Conservation (phyloP, 2,329 filamentous ascomycete genomes). For the Exophiala bonariae region DNA sequence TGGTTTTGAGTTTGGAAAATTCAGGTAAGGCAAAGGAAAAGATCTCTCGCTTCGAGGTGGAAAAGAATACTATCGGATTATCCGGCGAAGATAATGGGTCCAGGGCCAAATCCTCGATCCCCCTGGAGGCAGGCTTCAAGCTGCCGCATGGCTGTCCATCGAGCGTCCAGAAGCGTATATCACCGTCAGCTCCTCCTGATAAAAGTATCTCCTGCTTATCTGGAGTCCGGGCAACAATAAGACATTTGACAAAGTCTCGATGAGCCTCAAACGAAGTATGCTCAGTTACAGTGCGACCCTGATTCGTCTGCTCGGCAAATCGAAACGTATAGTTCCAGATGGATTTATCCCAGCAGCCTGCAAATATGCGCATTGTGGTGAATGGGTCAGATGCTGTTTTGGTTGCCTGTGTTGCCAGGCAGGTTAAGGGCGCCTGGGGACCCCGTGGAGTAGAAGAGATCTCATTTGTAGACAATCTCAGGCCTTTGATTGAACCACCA, state of each 20-base stretch:
- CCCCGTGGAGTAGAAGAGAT: constrained; percentile 60
- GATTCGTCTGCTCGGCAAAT: constrained; percentile 52
- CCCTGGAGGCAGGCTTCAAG: constrained; percentile 75
- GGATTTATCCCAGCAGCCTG: constrained; percentile 91
- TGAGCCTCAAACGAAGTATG: constrained; percentile 25
- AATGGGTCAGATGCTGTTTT: constrained; percentile 33
- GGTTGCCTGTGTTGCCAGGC: constrained; percentile 63
- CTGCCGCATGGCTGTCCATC: constrained; percentile 69
- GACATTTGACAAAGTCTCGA: constrained; percentile 81
- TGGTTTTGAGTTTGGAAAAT: constrained; percentile 30
- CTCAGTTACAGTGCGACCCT: constrained; percentile 61
- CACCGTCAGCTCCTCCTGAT: constrained; percentile 75
- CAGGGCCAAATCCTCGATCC: constrained; percentile 74
- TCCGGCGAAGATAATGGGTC: constrained; percentile 63
- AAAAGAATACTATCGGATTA: constrained; percentile 63
- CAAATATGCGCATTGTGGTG: constrained; percentile 62
- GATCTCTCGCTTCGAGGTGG: constrained; percentile 78
- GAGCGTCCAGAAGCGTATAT: constrained; percentile 81
- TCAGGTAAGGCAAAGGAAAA: constrained; percentile 57
- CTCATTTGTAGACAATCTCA: constrained; percentile 40
- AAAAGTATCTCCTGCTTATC: constrained; percentile 64
- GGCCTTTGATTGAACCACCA: constrained; percentile 72
- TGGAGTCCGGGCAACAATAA: constrained; percentile 61
- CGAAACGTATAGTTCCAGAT: constrained; percentile 80
- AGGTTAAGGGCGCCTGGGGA: constrained; percentile 77